phyloP scores from a whole-genome alignment of 2,329 filamentous ascomycete species.

The Sphaceloma murrayae region DNA sequence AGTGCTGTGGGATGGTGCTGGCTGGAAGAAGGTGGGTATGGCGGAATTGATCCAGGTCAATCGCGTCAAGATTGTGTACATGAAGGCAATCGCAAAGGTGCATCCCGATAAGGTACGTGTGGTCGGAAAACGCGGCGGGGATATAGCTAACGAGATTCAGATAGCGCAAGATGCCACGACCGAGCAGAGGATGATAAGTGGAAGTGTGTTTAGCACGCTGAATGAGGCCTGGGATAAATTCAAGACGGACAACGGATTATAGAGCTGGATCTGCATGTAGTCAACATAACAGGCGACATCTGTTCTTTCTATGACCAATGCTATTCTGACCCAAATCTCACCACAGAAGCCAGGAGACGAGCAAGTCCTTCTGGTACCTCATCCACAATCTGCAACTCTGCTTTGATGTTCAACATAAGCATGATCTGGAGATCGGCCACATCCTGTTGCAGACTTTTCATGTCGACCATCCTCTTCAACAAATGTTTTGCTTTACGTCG shows the following conservation, averaged over 20 bases:
- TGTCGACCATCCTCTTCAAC: constrained; percentile 38
- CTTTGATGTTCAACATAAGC: constrained; percentile 64
- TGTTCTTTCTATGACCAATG: too few species aligned
- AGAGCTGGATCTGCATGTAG: too few species aligned
- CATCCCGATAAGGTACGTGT: constrained; percentile 89
- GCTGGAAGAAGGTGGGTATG: constrained; percentile 95
- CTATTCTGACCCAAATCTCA: too few species aligned
- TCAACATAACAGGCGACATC: too few species aligned
- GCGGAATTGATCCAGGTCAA: constrained; percentile 85
- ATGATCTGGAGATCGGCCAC: constrained; percentile 57
- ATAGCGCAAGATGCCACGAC: constrained; percentile 55
- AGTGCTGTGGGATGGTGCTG: constrained; percentile 83
- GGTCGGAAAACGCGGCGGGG: not conserved
- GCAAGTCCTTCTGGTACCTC: constrained; percentile 11
- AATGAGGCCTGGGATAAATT: constrained; percentile 64
- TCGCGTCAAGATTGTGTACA: constrained; percentile 95
- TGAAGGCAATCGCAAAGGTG: constrained; percentile 98
- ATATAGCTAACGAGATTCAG: constrained; percentile 30
- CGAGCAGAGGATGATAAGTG: constrained; percentile 58
- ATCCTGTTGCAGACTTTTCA: not conserved
- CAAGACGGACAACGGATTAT: constrained; percentile 46
- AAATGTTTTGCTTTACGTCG: constrained; percentile 48
- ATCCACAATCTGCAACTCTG: constrained; percentile 56
- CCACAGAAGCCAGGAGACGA: not conserved
- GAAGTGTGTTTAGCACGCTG: constrained; percentile 53